Base-by-base conservation (phyloP, 1,139 yeast species). In the Hansenula lynferdii region DNA sequence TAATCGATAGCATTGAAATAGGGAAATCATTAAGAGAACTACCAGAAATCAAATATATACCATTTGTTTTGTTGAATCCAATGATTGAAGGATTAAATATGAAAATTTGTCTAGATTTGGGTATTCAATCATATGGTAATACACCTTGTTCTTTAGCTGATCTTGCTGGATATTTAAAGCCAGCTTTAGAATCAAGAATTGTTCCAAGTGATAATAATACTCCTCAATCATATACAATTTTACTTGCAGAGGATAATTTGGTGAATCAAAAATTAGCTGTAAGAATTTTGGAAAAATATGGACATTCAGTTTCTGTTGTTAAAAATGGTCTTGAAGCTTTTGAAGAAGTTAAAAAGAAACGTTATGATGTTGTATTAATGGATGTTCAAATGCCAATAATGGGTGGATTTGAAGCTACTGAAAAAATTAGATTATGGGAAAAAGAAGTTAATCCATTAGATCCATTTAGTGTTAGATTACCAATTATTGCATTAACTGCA, bases 331-430 rank as follows among this genome's bases (percentile, higher is more conserved):
- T 77, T 45, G 89, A 85, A 54, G 95, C 95, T 0, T 75, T 77
- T 50, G 86, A 83, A 45, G 92, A 90, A 1, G 79, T 85, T 33
- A 70, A 80, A 57, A 61, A 67, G 36, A 42, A 49, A 14, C 40
- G 39, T 18, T 85, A 80, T 56, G 95, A 86, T 56, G 90, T 85
- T 37, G 85, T 86, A n/a, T 71, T 86, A 48, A 86, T 86, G 96
- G 96, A 86, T 65, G 95, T 86, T 31, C 95, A 86, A 61, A 86
- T 86, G 96, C 96, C 96, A 11, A 87, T 85, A 14, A 85, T 86
- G 94, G 95, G 95, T 34, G 96, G 96, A 1, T 86, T 86, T 58
- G 95, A 86, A 58, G 95, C 96, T 5, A 85, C 95, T 1, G 87
- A 83, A 39, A 78, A 80, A 60, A 86, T 86, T 38, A 69, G 96